Conservation (phyloP, 1,284 basidiomycete genomes). For the Testicularia cyperi region DNA sequence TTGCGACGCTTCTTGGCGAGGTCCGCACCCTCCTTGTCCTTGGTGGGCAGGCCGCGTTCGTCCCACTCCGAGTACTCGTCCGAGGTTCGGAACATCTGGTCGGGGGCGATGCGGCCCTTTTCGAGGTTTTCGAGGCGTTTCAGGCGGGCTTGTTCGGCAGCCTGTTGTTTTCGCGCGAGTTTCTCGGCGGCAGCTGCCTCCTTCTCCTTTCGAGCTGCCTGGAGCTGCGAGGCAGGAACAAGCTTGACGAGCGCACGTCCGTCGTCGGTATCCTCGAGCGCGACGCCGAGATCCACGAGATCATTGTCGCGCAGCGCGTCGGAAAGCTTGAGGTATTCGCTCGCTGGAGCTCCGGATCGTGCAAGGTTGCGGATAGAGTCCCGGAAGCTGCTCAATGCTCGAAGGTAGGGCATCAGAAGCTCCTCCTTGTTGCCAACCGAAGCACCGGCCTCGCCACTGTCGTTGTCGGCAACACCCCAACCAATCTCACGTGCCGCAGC, state of each 20-base stretch:
- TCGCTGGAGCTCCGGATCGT: constrained; percentile 63
- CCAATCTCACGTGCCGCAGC: constrained; percentile 42
- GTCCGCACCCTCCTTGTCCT: constrained; percentile 79
- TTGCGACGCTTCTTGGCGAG: constrained; percentile 80
- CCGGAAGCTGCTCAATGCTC: constrained; percentile 82
- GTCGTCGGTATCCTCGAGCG: constrained; percentile 87
- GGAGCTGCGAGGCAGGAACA: constrained; percentile 78
- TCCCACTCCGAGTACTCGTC: constrained; percentile 77
- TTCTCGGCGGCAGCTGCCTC: constrained; percentile 75
- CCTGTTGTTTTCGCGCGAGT: constrained; percentile 76
- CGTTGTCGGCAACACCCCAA: constrained; percentile 45
- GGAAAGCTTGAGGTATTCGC: constrained; percentile 53
- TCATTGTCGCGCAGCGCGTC: constrained; percentile 89
- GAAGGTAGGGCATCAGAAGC: constrained; percentile 84
- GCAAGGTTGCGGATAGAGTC: constrained; percentile 83
- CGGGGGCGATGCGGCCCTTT: constrained; percentile 75
- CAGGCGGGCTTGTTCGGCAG: constrained; percentile 71
- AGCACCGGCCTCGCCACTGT: constrained; percentile 14
- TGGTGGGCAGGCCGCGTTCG: constrained; percentile 77
- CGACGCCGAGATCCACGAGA: constrained; percentile 87
- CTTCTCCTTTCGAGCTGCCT: constrained; percentile 85
- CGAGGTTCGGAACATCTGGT: constrained; percentile 73
- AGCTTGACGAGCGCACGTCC: constrained; percentile 83
- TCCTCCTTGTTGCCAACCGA: constrained; percentile 73
- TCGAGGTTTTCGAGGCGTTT: constrained; percentile 78